A percentile compares a stretch with the other conserved stretches of the same genome.
These are phyloP conservation scores for Allium sativum DNA, from an alignment of 106 monocot genomes.

Conservation along the genomic window DNA sequence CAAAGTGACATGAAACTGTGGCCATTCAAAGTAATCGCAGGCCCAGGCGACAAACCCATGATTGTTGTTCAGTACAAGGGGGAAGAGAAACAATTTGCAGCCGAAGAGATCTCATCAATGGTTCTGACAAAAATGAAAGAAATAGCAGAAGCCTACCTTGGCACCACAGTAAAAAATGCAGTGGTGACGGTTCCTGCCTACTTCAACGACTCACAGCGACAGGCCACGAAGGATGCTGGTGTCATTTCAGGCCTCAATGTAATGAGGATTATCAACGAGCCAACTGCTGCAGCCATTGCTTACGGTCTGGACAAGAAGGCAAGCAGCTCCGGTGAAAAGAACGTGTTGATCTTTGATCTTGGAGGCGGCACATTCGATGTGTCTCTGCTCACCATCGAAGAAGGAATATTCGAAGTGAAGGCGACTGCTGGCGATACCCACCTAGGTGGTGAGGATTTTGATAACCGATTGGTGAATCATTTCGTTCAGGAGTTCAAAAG, in stretches of 20 bases:
- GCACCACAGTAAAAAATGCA: slow-evolving; percentile 24
- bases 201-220: slow-evolving; percentile 24
- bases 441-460: slow-evolving; percentile 37
- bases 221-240: slow-evolving; percentile 36
- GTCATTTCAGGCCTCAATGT: slow-evolving; percentile 33
- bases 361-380: slow-evolving; percentile 39
- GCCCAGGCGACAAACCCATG: slow-evolving; percentile 16
- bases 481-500: slow-evolving; percentile 34
- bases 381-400: slow-evolving; percentile 36
- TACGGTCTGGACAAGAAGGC: slow-evolving; percentile 50
- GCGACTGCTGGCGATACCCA: slow-evolving; percentile 38
- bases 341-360: slow-evolving; percentile 34
- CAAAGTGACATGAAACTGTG: slow-evolving; percentile 13
- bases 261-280: slow-evolving; percentile 27
- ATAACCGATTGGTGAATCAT: slow-evolving; percentile 34
- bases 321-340: slow-evolving; percentile 35
- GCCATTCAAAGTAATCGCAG: slow-evolving; percentile 16
- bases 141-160: slow-evolving; percentile 55
- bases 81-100: slow-evolving; percentile 18
- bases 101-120: slow-evolving; percentile 15
- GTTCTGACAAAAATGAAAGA: slow-evolving; percentile 17
- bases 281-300: slow-evolving; percentile 36
- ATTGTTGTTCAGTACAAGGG: slow-evolving; percentile 15
- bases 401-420: slow-evolving; percentile 41
- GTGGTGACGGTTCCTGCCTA: slow-evolving; percentile 38